phyloP scores from a whole-genome alignment of 768 basidiomycete species.

The Pleurotus djamor region DNA sequence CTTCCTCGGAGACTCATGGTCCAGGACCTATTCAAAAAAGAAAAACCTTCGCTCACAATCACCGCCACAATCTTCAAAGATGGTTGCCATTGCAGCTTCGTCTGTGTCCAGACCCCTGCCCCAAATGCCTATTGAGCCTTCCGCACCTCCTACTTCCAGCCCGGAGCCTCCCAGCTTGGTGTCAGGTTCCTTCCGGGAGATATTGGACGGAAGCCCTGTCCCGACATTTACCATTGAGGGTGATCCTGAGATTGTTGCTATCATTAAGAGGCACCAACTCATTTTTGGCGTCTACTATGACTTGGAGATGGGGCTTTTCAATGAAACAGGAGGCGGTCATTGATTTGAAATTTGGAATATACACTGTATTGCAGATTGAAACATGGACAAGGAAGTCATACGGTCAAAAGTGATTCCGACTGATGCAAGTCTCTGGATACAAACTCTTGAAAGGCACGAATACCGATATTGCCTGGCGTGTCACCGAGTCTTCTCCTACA shows the following conservation, averaged over 20 bases:
- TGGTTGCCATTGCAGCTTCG: no score
- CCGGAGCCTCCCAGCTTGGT: neutral
- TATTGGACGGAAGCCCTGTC: constrained; percentile 10
- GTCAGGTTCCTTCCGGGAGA: neutral
- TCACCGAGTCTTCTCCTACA: neutral
- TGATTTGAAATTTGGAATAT: constrained; percentile 16
- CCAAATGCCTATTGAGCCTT: no score
- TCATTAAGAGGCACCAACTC: constrained; percentile 32
- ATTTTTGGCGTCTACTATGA: constrained; percentile 48
- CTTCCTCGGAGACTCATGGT: no score
- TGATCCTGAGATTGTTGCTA: constrained; percentile 23
- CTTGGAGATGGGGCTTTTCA: constrained; percentile 37
- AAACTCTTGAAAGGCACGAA: constrained; percentile 24
- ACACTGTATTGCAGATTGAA: neutral
- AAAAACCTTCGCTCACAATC: no score
- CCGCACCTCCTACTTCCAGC: neutral
- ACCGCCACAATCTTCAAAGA: no score
- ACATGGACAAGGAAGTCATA: constrained; percentile 17
- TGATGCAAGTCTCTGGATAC: constrained; percentile 27
- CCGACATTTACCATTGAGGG: constrained; percentile 30
- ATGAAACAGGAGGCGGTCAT: neutral
- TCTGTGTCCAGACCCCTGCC: no score
- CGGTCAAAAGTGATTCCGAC: constrained; percentile 14
- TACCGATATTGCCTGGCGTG: constrained; percentile 25
- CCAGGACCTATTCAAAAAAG: no score